Base-by-base conservation (phyloP, 1,284 basidiomycete genomes). In the Ceratobasidium sp. region DNA sequence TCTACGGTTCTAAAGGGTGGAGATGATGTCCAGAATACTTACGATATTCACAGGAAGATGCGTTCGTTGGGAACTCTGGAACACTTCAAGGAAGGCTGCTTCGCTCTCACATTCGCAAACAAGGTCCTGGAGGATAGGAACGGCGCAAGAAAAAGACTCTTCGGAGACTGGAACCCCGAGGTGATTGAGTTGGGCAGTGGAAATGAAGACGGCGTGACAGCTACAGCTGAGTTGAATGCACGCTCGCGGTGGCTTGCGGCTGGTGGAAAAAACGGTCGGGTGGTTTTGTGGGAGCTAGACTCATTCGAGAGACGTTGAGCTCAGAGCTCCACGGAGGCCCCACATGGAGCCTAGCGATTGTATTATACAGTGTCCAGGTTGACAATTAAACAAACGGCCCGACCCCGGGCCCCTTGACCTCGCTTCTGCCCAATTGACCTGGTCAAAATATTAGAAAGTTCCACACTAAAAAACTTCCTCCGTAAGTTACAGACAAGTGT, bases 231-330 rank as follows among this genome's bases (percentile, higher is more conserved):
- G 76, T 88, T 87, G 79, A 82, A 83, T 5, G 86, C 85, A 70
- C 86, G 91, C 46, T 83, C 85, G 8, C 86, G 90, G 33, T 96
- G 95, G 95, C 84, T 96, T 5, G 86, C 91, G 0, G 90, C 86
- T 30, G 93, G 92, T 10, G 89, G 91, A 1, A 94, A 93, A 82
- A 95, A 97, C 81, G 87, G 86, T 57, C 88, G 94, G 14, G 87
- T 96, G 0, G 91, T 91, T 0, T 86, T 96, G 33, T 97, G 96
- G 95, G 85, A 87, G 30, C 83, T 97, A 71, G 93, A 93, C 80
- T 89, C 87, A 80, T 96, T 96, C 80, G 85, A 85, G 44, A 88
- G 86, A 78, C 62, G 60, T 5, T 64, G 62, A 55, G 27, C 54
- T 59, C 30, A 12, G 14, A 60, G 33, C 57, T 35, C 57, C 57